Percentiles rank a stretch among this genome's conserved stretches.
These are phyloP conservation scores for Penicillium expansum DNA, from an alignment of 2,329 filamentous ascomycete species.

Conservation along the genomic window DNA sequence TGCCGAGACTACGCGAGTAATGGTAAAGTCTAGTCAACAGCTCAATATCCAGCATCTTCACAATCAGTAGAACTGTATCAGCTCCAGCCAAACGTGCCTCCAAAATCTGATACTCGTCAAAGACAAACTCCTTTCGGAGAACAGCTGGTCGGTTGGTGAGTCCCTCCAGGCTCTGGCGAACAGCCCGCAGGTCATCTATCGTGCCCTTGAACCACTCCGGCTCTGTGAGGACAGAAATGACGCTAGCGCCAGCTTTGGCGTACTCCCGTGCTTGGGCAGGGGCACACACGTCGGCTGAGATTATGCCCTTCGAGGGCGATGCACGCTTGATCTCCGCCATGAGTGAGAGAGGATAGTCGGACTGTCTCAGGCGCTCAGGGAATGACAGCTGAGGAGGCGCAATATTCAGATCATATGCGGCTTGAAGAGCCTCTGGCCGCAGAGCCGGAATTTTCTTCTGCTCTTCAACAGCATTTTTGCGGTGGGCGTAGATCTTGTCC, in stretches of 20 bases:
- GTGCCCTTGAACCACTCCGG: constrained; percentile 99
- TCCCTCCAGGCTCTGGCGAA: constrained; percentile 81
- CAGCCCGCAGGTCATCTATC: constrained; percentile 85
- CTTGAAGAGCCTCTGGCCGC: constrained; percentile 77
- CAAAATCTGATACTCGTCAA: constrained; percentile 96
- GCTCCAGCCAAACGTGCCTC: constrained; percentile 90
- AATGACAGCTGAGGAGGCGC: constrained; percentile 82
- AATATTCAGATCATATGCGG: constrained; percentile 77
- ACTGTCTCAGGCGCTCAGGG: constrained; percentile 72
- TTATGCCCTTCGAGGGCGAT: constrained; percentile 93
- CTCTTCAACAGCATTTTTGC: constrained; percentile 69
- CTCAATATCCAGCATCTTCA: constrained; percentile 88
- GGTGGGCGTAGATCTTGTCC: constrained; percentile 82
- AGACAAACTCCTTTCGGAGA: constrained; percentile 93
- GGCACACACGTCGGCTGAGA: constrained; percentile 81
- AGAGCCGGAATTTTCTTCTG: constrained; percentile 87
- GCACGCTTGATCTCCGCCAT: constrained; percentile 98
- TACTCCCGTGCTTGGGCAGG: constrained; percentile 88
- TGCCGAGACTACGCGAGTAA: constrained; percentile 85
- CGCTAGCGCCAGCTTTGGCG: constrained; percentile 88
- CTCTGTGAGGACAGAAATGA: constrained; percentile 97
- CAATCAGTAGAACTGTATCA: constrained; percentile 91
- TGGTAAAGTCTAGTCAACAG: constrained; percentile 75
- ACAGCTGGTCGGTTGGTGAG: constrained; percentile 92
- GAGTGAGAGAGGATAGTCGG: constrained; percentile 82